Percentiles rank a stretch among this genome's conserved stretches.
phyloP scores from a whole-genome alignment of 2,329 filamentous ascomycete genomes.

The Cryphonectria naterciae region DNA sequence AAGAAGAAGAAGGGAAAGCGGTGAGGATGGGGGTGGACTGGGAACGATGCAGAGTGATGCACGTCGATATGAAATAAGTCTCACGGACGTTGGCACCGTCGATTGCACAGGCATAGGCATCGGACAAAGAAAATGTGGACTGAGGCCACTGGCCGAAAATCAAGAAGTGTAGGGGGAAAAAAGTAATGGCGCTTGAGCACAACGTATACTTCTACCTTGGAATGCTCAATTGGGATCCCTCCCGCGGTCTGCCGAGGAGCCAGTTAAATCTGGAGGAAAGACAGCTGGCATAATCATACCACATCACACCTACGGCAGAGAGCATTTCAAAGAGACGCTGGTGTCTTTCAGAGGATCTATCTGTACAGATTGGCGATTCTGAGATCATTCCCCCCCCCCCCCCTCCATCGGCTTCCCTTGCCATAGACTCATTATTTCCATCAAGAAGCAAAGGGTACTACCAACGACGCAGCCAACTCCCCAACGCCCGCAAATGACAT shows the following conservation, averaged over 20 bases:
- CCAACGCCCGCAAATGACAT: conserved; percentile 28
- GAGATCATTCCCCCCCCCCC: conserved; percentile 1
- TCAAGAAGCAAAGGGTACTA: conserved; percentile 29
- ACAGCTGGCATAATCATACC: neutral
- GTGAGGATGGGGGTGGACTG: conserved; percentile 43
- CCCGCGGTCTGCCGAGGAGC: neutral
- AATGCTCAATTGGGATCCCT: neutral
- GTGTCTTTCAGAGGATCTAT: conserved; percentile 29
- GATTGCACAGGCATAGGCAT: neutral
- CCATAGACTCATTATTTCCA: conserved; percentile 28
- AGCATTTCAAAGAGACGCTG: conserved; percentile 17
- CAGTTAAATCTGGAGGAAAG: too few relatives aligned
- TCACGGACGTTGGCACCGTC: neutral
- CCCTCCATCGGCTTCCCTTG: conserved; percentile 16
- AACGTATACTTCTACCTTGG: neutral
- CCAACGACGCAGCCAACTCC: conserved; percentile 18
- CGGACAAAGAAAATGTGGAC: neutral
- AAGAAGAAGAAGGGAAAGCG: conserved; percentile 72
- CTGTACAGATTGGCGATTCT: conserved; percentile 22
- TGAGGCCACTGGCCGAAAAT: neutral
- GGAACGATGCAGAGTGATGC: neutral
- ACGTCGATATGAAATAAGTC: neutral
- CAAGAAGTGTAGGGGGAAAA: neutral
- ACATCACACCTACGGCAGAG: neutral
- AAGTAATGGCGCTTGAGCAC: neutral